Evolutionary conservation across 257 asterid genomes (phyloP).

Genomic region (Nemophila menziesii): DNA sequence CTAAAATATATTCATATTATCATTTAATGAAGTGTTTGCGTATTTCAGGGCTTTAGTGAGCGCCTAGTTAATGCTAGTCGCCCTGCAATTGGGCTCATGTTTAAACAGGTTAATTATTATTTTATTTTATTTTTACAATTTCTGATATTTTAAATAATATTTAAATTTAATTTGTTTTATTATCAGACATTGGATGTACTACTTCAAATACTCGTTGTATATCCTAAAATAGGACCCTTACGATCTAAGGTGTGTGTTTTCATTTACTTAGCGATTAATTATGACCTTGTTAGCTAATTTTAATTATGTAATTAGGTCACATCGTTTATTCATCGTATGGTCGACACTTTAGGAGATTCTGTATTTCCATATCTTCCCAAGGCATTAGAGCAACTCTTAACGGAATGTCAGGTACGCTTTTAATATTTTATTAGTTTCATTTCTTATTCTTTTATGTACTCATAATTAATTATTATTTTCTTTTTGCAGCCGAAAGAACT

Average conservation of each 20-base stretch:
- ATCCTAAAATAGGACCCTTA: slow-evolving; percentile 64
- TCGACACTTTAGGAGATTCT: slow-evolving; percentile 72
- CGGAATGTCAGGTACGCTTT: slow-evolving; percentile 70
- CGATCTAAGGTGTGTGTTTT: slow-evolving; percentile 61
- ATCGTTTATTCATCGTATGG: slow-evolving; percentile 95
- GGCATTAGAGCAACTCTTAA: slow-evolving; percentile 76
- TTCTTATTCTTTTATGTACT: not conserved
- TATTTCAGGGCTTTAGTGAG: slow-evolving; percentile 81
- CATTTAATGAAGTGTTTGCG: slow-evolving; percentile 11
- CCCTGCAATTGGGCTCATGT: slow-evolving; percentile 84
- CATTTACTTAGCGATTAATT: slow-evolving; percentile 3
- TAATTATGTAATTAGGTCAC: slow-evolving; percentile 45
- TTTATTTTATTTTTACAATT: not conserved
- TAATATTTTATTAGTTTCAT: not conserved
- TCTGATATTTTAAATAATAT: not conserved
- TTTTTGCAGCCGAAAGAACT: slow-evolving; percentile 79
- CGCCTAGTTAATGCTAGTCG: slow-evolving; percentile 86
- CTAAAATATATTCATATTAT: not conserved
- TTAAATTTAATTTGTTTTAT: slow-evolving; percentile 6
- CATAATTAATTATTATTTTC: slow-evolving; percentile 7
- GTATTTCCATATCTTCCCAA: slow-evolving; percentile 89
- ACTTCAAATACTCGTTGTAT: slow-evolving; percentile 72
- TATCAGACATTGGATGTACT: slow-evolving; percentile 45
- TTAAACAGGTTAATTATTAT: slow-evolving; percentile 60
- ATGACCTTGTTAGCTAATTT: slow-evolving; percentile 10